Conservation (phyloP, 2,329 filamentous ascomycete genomes). For the Spiromastix sp. region DNA sequence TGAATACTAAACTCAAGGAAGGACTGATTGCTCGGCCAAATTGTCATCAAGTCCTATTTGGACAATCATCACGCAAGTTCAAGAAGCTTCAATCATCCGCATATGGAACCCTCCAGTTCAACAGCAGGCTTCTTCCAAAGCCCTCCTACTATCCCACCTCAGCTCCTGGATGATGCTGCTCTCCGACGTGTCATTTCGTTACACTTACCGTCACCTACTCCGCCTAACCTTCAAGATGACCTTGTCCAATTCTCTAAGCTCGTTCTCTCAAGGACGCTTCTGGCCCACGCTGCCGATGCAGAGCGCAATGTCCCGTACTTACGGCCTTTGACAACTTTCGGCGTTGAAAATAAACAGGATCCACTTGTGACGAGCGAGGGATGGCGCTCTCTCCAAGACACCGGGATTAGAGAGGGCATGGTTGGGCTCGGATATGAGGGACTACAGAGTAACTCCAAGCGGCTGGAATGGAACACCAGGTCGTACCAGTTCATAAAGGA, state of each 20-base stretch:
- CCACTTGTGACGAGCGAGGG: constrained; percentile 18
- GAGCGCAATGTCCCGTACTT: constrained; percentile 15
- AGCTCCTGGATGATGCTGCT: constrained; percentile 14
- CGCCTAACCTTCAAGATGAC: constrained; percentile 12
- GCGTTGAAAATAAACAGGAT: constrained; percentile 17
- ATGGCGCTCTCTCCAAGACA: constrained; percentile 16
- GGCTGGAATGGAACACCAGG: constrained; percentile 13
- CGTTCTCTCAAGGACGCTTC: constrained; percentile 13
- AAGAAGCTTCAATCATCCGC: too few species aligned
- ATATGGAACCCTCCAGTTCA: constrained; percentile 17
- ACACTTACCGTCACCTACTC: constrained; percentile 14
- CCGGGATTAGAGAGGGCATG: constrained; percentile 17
- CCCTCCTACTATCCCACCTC: constrained; percentile 12
- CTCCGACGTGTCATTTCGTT: constrained; percentile 14
- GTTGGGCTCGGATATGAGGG: constrained; percentile 15
- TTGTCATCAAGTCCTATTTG: too few species aligned
- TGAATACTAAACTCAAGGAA: too few species aligned
- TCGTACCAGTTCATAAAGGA: constrained; percentile 16
- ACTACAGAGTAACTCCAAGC: neutral
- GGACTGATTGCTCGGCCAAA: too few species aligned
- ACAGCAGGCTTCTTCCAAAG: constrained; percentile 18
- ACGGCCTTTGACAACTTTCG: constrained; percentile 16
- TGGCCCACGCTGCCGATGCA: constrained; percentile 13
- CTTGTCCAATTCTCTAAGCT: constrained; percentile 14
- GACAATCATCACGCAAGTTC: too few species aligned